Conservation (phyloP, 2,329 filamentous ascomycete species). For the Malbranchea zuffiana region DNA sequence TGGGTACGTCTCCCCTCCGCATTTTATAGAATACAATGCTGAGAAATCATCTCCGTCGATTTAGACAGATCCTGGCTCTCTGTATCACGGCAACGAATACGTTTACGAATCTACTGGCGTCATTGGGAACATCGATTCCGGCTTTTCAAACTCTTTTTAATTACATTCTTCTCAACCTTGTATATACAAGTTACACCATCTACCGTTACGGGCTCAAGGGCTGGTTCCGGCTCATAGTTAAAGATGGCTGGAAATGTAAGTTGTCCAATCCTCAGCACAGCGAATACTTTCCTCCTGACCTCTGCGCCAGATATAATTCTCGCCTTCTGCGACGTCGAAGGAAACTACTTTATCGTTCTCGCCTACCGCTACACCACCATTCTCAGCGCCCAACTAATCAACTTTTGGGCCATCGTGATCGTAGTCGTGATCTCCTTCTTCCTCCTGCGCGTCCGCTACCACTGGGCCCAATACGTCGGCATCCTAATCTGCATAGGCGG, state of each 20-base stretch:
- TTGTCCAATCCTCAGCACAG: background rate
- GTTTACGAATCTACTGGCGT: constrained; percentile 63
- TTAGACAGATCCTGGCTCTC: constrained; percentile 66
- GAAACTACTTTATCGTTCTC: constrained; percentile 95
- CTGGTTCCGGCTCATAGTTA: constrained; percentile 52
- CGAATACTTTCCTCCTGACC: background rate
- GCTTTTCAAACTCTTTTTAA: constrained; percentile 95
- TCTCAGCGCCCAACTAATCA: constrained; percentile 85
- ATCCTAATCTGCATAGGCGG: constrained; percentile 87
- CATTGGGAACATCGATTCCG: constrained; percentile 65
- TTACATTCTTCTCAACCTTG: constrained; percentile 69
- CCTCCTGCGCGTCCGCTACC: constrained; percentile 80
- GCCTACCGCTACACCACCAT: constrained; percentile 90
- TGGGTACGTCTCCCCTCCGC: constrained; percentile 44
- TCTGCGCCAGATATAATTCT: constrained; percentile 57
- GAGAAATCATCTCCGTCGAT: background rate
- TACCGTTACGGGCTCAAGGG: constrained; percentile 66
- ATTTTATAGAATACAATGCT: background rate
- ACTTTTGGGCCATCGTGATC: constrained; percentile 96
- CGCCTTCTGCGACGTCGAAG: constrained; percentile 85
- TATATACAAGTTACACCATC: constrained; percentile 72
- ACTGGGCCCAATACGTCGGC: constrained; percentile 69
- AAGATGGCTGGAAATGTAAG: constrained; percentile 74
- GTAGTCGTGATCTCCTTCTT: constrained; percentile 77
- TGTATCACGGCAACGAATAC: constrained; percentile 92